A percentile compares a stretch with the other conserved stretches of the same genome.
Conservation (phyloP, 495 filamentous ascomycete genomes). For the Pseudoneurospora amorphoporcata region DNA sequence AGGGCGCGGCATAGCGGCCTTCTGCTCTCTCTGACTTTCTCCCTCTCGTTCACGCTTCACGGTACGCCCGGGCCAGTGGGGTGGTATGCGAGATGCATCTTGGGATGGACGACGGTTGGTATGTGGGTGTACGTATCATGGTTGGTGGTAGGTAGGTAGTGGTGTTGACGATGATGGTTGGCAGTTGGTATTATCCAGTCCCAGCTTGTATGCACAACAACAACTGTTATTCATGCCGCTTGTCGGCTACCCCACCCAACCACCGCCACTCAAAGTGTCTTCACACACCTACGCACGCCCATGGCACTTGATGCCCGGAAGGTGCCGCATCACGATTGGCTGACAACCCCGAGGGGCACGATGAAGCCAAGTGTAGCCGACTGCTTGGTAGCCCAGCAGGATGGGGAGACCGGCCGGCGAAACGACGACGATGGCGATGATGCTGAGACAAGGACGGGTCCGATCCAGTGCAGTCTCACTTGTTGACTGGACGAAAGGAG, state of each 20-base stretch:
- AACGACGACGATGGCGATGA: background rate
- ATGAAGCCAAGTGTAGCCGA: background rate
- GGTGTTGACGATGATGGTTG: background rate
- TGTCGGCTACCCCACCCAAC: background rate
- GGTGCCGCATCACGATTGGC: background rate
- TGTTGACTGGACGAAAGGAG: background rate
- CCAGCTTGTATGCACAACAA: background rate
- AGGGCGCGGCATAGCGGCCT: background rate
- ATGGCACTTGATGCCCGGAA: background rate
- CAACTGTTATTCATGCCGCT: background rate
- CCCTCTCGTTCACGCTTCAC: background rate
- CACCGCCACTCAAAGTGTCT: background rate
- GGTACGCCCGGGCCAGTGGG: background rate
- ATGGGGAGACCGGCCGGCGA: background rate
- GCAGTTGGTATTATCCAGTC: background rate
- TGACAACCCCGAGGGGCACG: background rate
- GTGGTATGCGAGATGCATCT: background rate
- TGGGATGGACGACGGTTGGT: background rate
- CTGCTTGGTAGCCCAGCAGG: background rate
- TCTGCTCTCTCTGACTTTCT: background rate
- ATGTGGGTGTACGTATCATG: background rate
- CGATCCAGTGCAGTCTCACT: background rate
- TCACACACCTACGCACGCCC: background rate
- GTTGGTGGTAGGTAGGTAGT: background rate
- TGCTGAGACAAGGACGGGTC: background rate